Evolutionary conservation across 306 rosid species (phyloP), one percentile per base, ranked within the genome.

Genomic region (Alnus glutinosa): DNA sequence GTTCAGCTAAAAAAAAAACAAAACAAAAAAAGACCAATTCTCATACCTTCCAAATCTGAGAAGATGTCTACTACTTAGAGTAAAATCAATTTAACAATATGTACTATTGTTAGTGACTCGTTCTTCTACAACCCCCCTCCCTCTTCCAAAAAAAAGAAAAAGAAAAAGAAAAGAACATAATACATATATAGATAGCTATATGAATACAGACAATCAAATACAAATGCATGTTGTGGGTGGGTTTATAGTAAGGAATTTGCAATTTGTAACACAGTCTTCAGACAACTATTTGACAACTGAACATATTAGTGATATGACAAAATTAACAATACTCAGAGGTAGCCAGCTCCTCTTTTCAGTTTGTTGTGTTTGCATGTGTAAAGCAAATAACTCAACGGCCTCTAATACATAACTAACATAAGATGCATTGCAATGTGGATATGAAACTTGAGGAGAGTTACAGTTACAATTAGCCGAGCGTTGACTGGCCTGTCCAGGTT

Each of bases 401-500:
- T 23, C 28, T 23, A 23, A 23, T 23, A 23, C 48, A 75, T 69
- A 23, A 23, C 75, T 36, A 9, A 18, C 7, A 30, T 39, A 67
- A 70, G 37, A 78, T 75, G 81, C 70, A 75, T 47, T 71, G 44
- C 70, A 57, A 78, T 66, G 77, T 76, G 78, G 80, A 63, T 84
- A 78, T 64, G 82, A 76, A 86, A 82, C 74, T 81, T 85, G 85
- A 79, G 69, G 77, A 86, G 79, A 83, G 89, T 88, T 84, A 83
- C 88, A 83, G 86, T 83, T 87, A 82, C 88, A 91, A 83, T 85
- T 87, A 85, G 89, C 85, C 13, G 84, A 85, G 86, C 70, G 92
- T 86, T 89, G 93, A 91, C 97, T 89, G 85, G 92, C 89, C 88
- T 92, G 92, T 84, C 98, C 86, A 77, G 87, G 89, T 89, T 95